These are phyloP conservation scores for Orbilia brochopaga DNA, from an alignment of 2,329 filamentous ascomycete genomes.

Conservation along the genomic window DNA sequence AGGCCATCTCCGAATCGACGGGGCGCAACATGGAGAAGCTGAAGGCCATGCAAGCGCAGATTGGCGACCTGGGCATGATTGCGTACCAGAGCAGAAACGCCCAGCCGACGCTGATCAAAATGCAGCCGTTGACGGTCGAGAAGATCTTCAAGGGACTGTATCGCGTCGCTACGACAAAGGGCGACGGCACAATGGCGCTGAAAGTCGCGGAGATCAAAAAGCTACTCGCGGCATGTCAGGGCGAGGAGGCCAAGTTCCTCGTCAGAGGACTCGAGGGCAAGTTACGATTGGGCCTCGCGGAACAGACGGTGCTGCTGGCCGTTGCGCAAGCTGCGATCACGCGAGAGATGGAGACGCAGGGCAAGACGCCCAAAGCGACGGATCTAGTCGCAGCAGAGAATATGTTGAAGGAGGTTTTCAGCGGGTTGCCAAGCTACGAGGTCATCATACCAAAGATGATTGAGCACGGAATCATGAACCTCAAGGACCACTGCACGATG, in stretches of 20 bases:
- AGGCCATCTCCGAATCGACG: conserved; percentile 92
- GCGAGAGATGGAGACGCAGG: conserved; percentile 77
- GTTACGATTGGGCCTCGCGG: conserved; percentile 85
- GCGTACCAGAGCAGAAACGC: conserved; percentile 94
- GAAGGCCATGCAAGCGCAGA: conserved; percentile 94
- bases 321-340: conserved; percentile 85
- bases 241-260: conserved; percentile 92
- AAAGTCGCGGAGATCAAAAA: conserved; percentile 98
- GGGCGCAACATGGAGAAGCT: conserved; percentile 86
- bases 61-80: conserved; percentile 91
- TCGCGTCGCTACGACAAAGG: conserved; percentile 82
- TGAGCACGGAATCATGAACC: conserved; percentile 79
- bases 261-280: conserved; percentile 94
- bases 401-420: conserved; percentile 88
- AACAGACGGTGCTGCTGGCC: conserved; percentile 88
- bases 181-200: conserved; percentile 83
- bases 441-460: conserved; percentile 90
- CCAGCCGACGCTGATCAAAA: conserved; percentile 98
- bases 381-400: conserved; percentile 83
- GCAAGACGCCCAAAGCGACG: conserved; percentile 72
- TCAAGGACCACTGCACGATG: conserved; percentile 85
- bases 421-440: conserved; percentile 93
- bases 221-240: conserved; percentile 87
- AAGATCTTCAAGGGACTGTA: conserved; percentile 88
- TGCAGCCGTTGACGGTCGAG: conserved; percentile 82